Percentiles rank a stretch among this genome's conserved stretches.
phyloP scores from a whole-genome alignment of 257 asterid species.

The Rehmannia glutinosa region DNA sequence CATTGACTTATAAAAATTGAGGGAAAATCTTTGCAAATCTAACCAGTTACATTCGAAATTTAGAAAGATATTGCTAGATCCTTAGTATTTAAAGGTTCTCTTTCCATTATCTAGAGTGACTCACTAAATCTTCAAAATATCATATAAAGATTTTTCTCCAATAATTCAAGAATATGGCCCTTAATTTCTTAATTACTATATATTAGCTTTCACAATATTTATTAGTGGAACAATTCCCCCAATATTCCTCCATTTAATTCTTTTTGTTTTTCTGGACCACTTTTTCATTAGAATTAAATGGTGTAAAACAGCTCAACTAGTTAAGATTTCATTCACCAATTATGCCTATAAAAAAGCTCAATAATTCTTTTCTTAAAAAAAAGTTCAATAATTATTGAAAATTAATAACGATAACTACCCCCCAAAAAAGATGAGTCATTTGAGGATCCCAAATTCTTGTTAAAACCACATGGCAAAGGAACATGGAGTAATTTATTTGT shows the following conservation, averaged over 20 bases:
- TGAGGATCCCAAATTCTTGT: slow-evolving; percentile 26
- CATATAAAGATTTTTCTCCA: neutral
- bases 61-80: slow-evolving; percentile 31
- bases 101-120: slow-evolving; percentile 23
- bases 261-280: slow-evolving; percentile 20
- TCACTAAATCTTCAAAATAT: slow-evolving; percentile 34
- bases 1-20: too few relatives aligned
- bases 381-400: neutral
- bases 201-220: neutral
- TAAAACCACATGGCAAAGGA: slow-evolving; percentile 51
- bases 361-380: neutral
- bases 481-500: slow-evolving; percentile 27
- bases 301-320: slow-evolving; percentile 11
- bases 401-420: too few relatives aligned
- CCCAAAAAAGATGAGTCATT: neutral
- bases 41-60: slow-evolving; percentile 27
- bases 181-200: neutral
- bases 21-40: slow-evolving; percentile 46
- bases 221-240: slow-evolving; percentile 3
- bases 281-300: too few relatives aligned
- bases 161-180: slow-evolving; percentile 9
- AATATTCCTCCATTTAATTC: neutral
- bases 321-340: slow-evolving; percentile 22
- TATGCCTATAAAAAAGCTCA: neutral
- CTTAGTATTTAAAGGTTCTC: slow-evolving; percentile 23